Conservation (phyloP, 371 early-diverging fungal genomes). For the Mortierella sp. region DNA sequence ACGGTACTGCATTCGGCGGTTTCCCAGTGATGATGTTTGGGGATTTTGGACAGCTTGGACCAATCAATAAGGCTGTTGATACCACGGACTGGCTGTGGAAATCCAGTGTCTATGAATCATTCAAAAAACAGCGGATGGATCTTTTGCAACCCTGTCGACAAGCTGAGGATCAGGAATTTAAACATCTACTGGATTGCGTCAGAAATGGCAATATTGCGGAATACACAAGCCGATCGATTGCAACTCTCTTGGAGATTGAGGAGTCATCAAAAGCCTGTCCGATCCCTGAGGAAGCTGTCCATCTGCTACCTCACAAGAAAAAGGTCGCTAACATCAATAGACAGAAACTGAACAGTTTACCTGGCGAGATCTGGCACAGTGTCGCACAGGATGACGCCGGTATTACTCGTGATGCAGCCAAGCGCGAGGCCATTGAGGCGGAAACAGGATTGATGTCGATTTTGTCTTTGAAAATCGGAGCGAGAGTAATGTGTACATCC, state of each 20-base stretch:
- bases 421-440: background rate
- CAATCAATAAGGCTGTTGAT: background rate
- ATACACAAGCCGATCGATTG: too few species aligned
- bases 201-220: too few species aligned
- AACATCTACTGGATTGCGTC: too few species aligned
- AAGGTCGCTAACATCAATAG: background rate
- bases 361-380: background rate
- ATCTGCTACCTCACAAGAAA: slow-evolving; percentile 7
- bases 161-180: too few species aligned
- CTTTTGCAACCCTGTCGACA: too few species aligned
- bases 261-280: background rate
- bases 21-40: slow-evolving; percentile 1
- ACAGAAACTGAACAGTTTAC: background rate
- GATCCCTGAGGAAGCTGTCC: slow-evolving; percentile 4
- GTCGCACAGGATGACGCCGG: background rate
- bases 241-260: background rate
- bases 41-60: slow-evolving; percentile 12
- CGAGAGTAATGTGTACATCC: slow-evolving; percentile 22
- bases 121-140: too few species aligned
- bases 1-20: slow-evolving; percentile 1
- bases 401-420: background rate
- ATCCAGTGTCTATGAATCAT: too few species aligned
- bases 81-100: too few species aligned
- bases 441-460: slow-evolving; percentile 8
- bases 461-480: slow-evolving; percentile 8